Percentiles rank a stretch among this genome's conserved stretches.
Evolutionary conservation across 345 rosid species (phyloP).

Genomic region (Eucalyptus camaldulensis): DNA sequence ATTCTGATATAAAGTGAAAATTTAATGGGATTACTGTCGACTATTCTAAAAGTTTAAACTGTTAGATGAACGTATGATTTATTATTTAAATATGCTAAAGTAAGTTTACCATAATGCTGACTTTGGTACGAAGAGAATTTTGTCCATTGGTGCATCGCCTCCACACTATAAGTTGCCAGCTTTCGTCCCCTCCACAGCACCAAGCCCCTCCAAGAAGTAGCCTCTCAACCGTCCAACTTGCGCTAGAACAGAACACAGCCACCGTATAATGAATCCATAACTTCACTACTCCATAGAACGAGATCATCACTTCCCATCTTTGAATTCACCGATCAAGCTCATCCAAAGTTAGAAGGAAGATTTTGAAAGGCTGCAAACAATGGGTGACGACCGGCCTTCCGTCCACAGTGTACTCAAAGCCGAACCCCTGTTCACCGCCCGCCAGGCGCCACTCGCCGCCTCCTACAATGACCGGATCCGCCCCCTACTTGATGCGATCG

Average conservation of each 20-base stretch:
- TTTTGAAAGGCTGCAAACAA: not conserved
- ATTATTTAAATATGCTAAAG: not conserved
- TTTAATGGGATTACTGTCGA: rapidly evolving
- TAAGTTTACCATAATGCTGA: not conserved
- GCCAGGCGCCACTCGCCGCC: not conserved
- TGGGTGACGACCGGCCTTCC: not conserved
- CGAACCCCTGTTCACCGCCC: not conserved
- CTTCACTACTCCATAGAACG: not conserved
- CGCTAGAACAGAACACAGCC: not conserved
- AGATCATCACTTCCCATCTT: not conserved
- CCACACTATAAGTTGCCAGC: not conserved
- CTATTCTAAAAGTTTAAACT: too few relatives aligned
- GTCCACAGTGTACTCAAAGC: too few relatives aligned
- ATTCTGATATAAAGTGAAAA: rapidly evolving
- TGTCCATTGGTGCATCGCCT: not conserved
- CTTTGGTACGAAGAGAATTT: not conserved
- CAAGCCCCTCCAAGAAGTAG: not conserved
- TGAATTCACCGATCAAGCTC: not conserved
- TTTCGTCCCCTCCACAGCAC: not conserved
- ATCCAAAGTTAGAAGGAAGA: not conserved
- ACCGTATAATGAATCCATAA: not conserved
- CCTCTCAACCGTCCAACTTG: not conserved
- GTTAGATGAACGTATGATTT: too few relatives aligned
- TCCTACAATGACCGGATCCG: conserved; percentile 32
- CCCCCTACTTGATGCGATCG: conserved; percentile 40